These are phyloP conservation scores for Colletotrichum tofieldiae DNA, from an alignment of 2,329 filamentous ascomycete species.

Conservation along the genomic window DNA sequence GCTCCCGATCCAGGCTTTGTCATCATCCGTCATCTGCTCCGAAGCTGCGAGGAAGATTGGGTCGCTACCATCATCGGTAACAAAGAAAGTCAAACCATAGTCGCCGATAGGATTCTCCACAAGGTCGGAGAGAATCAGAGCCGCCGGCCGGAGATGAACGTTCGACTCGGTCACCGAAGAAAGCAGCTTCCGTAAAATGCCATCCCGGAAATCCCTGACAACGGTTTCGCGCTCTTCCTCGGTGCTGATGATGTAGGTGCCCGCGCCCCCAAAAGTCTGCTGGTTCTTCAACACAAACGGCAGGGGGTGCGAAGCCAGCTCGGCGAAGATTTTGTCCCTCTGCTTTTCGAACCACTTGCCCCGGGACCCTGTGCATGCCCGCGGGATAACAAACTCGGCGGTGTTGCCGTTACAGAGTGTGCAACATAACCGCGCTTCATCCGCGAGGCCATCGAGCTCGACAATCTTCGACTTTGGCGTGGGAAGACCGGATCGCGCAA, in stretches of 20 bases:
- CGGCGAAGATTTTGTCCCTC: conserved; percentile 46
- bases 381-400: conserved; percentile 47
- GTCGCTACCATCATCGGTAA: conserved; percentile 46
- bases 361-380: conserved; percentile 48
- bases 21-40: conserved; percentile 53
- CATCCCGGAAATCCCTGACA: conserved; percentile 46
- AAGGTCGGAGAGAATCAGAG: conserved; percentile 52
- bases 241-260: conserved; percentile 51
- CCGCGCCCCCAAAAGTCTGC: conserved; percentile 56
- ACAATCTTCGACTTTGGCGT: conserved; percentile 50
- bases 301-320: conserved; percentile 45
- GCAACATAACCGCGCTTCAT: conserved; percentile 47
- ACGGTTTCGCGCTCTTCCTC: conserved; percentile 48
- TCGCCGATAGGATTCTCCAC: conserved; percentile 51
- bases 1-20: conserved; percentile 53
- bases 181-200: conserved; percentile 50
- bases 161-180: conserved; percentile 51
- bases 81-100: conserved; percentile 55
- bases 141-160: conserved; percentile 51
- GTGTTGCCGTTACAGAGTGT: conserved; percentile 43
- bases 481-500: conserved; percentile 53
- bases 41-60: conserved; percentile 53
- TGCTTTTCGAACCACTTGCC: conserved; percentile 51
- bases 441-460: conserved; percentile 45
- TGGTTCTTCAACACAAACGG: conserved; percentile 58